phyloP scores from a whole-genome alignment of 176 grass and related monocot species.

The Guadua angustifolia region DNA sequence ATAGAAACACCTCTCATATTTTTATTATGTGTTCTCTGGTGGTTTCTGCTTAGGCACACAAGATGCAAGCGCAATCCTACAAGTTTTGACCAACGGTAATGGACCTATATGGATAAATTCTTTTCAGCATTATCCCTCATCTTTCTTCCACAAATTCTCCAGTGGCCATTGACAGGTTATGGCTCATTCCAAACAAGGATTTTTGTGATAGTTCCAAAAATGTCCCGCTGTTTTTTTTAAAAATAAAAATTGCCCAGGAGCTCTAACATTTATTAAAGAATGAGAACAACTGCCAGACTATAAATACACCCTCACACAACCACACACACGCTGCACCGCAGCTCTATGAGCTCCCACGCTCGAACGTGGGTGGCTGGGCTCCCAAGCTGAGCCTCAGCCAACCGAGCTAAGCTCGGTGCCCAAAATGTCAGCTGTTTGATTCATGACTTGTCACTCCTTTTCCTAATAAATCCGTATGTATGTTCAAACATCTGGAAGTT shows the following conservation, averaged over 20 bases:
- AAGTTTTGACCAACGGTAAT: neutral
- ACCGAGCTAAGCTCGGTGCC: too few relatives aligned
- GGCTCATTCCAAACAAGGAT: neutral
- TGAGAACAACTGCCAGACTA: too few relatives aligned
- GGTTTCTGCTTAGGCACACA: neutral
- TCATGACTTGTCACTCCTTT: neutral
- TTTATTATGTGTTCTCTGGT: neutral
- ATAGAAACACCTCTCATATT: too few relatives aligned
- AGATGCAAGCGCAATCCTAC: too few relatives aligned
- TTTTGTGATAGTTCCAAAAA: neutral
- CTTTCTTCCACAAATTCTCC: neutral
- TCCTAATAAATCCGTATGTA: neutral
- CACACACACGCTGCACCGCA: too few relatives aligned
- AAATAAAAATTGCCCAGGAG: too few relatives aligned
- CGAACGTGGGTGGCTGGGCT: too few relatives aligned
- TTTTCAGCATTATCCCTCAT: neutral
- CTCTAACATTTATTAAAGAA: too few relatives aligned
- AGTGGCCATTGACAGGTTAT: neutral
- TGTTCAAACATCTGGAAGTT: neutral
- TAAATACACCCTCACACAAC: too few relatives aligned
- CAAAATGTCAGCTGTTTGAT: neutral
- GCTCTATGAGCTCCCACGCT: too few relatives aligned
- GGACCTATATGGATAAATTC: neutral
- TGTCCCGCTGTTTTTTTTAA: neutral
- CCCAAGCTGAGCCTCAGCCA: too few relatives aligned